These are phyloP conservation scores for Tulasnella sp. DNA, from an alignment of 768 basidiomycete species.

Conservation along the genomic window DNA sequence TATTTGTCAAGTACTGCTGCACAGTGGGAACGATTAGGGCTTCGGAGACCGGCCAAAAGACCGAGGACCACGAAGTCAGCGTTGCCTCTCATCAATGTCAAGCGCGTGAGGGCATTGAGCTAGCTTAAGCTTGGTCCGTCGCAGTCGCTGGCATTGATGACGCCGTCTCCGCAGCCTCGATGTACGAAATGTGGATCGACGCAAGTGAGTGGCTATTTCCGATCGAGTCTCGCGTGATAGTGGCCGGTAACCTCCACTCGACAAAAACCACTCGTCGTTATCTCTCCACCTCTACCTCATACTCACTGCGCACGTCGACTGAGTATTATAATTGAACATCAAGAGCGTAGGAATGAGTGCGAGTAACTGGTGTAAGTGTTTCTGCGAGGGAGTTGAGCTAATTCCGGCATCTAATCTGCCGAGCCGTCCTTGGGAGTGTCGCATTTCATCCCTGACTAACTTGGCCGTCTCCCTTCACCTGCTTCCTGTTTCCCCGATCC, in stretches of 20 bases:
- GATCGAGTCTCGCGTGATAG: neutral
- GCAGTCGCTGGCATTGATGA: neutral
- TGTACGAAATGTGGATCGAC: neutral
- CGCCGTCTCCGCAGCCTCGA: neutral
- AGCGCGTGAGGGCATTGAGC: neutral
- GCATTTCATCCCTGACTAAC: slow-evolving; percentile 3
- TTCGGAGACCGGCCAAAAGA: neutral
- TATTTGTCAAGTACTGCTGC: neutral
- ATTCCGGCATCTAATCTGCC: neutral
- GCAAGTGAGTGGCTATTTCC: neutral
- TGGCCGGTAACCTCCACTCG: neutral
- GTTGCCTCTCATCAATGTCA: neutral
- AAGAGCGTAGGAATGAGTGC: slow-evolving; percentile 9
- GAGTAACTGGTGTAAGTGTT: slow-evolving; percentile 27
- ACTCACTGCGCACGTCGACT: neutral
- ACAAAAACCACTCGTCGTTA: neutral
- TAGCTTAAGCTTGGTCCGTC: neutral
- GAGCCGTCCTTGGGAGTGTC: neutral
- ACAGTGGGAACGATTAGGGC: neutral
- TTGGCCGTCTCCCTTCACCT: slow-evolving; percentile 10
- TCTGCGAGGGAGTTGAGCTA: neutral
- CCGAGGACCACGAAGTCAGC: neutral
- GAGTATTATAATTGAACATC: neutral
- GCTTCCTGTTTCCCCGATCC: slow-evolving; percentile 17
- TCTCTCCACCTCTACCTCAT: neutral